phyloP scores from a whole-genome alignment of 1,284 basidiomycete species.

The Puccinia horiana region DNA sequence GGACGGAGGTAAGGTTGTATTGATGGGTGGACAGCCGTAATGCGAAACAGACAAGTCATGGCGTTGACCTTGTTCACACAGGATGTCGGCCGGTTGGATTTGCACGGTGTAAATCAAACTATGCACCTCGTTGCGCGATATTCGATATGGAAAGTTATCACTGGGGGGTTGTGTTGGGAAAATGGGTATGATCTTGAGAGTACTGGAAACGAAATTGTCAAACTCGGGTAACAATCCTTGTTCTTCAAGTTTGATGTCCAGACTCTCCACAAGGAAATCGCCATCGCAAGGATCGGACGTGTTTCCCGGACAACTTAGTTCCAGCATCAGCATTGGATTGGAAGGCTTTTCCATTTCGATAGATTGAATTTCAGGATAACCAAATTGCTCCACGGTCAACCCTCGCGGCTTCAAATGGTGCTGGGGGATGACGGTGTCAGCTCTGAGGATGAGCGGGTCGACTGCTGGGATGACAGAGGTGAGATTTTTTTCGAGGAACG shows the following conservation, averaged over 20 bases:
- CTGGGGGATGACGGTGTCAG: background rate
- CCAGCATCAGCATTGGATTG: conserved; percentile 32
- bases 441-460: conserved; percentile 13
- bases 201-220: conserved; percentile 2
- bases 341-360: conserved; percentile 22
- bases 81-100: background rate
- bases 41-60: background rate
- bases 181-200: conserved; percentile 18
- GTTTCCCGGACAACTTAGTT: background rate
- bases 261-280: background rate
- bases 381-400: background rate
- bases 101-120: conserved; percentile 20
- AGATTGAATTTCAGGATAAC: background rate
- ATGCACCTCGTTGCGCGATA: conserved; percentile 3
- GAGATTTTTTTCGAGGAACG: background rate
- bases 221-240: conserved; percentile 16
- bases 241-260: conserved; percentile 23
- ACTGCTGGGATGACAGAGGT: background rate
- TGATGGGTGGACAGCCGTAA: background rate
- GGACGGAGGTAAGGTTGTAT: conserved; percentile 14
- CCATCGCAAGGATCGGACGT: background rate
- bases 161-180: background rate
- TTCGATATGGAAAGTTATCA: conserved; percentile 26
- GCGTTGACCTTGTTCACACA: conserved; percentile 1
- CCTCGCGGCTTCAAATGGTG: background rate